Base-by-base conservation (phyloP, 176 grass and related monocot genomes). In the Lolium rigidum region DNA sequence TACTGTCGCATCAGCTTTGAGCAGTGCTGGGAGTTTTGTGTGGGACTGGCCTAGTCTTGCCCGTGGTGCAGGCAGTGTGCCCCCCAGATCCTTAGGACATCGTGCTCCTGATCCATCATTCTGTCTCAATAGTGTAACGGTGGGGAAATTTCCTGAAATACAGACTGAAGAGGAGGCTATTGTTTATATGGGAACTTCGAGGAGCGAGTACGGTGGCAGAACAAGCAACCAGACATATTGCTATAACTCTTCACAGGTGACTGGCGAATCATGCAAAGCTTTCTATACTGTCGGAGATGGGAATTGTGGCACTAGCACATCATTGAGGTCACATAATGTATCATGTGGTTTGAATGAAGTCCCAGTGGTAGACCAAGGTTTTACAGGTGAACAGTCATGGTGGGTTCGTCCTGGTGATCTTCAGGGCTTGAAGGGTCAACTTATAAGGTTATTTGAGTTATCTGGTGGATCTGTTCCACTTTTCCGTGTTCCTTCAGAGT, bases 41-140 rank as follows among this genome's bases (percentile, higher is more conserved):
- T 95, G 93, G 93, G 90, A 95, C 86, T 95, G 93, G 93, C 90
- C 93, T 62, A 90, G 83, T 77, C 90, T 95, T 88, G 90, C 93
- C 18, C 90, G 75, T 74, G 93, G 93, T 52, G 90, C 88, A 88
- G 93, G 93, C 84, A 84, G 88, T 84, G 83, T 92, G 50, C 79
- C 80, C 43, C 82, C 88, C 61, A 92, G 87, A 56, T 64, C 86
- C 74, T 75, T 82, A 69, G 65, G 58, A 12, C 86, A 56, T 31
- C 64, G 70, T 26, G 28, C 55, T 63, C 35, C 82, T 77, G 90
- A 94, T 85, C 43, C 80, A 80, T 49, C 85, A 80, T 65, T 79
- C 70, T 83, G 55, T 92, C 47, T 63, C 35, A 83, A 74, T 28
- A 69, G 56, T 83, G 75, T 60, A 21, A 82, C 64, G 72, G 18